These are phyloP conservation scores for Fusarium chaquense DNA, from an alignment of 2,329 filamentous ascomycete species.

Conservation along the genomic window DNA sequence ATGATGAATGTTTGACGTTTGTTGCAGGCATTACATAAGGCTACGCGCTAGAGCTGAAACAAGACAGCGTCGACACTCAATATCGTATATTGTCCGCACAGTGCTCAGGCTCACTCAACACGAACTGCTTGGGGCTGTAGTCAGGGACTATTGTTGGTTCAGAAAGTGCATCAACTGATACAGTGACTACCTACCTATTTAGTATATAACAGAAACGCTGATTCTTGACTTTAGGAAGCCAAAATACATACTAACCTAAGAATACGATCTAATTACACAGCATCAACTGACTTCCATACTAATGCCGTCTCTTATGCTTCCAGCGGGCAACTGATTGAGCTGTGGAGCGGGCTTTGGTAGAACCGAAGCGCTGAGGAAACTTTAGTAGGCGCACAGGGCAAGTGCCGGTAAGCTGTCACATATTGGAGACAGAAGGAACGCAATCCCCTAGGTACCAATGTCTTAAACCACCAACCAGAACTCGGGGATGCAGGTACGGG, in stretches of 20 bases:
- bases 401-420: slow-evolving; percentile 30
- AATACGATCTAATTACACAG: not conserved
- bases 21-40: slow-evolving; percentile 29
- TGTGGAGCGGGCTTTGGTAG: slow-evolving; percentile 25
- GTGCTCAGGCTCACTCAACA: slow-evolving; percentile 2
- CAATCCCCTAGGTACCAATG: slow-evolving; percentile 26
- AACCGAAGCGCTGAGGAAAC: slow-evolving; percentile 19
- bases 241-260: not conserved
- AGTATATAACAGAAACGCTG: not conserved
- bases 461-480: slow-evolving; percentile 44
- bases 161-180: not conserved
- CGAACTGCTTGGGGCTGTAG: not conserved
- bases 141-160: not conserved
- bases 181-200: not conserved
- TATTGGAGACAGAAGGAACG: slow-evolving; percentile 30
- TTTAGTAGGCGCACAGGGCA: slow-evolving; percentile 8
- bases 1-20: slow-evolving; percentile 19
- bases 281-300: not conserved
- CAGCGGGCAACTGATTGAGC: not conserved
- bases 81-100: slow-evolving; percentile 6
- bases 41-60: slow-evolving; percentile 15
- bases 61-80: not conserved
- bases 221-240: not conserved
- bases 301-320: not conserved
- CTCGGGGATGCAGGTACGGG: slow-evolving; percentile 45